Conservation (phyloP, 768 basidiomycete genomes). For the Cytidiella melzeri region DNA sequence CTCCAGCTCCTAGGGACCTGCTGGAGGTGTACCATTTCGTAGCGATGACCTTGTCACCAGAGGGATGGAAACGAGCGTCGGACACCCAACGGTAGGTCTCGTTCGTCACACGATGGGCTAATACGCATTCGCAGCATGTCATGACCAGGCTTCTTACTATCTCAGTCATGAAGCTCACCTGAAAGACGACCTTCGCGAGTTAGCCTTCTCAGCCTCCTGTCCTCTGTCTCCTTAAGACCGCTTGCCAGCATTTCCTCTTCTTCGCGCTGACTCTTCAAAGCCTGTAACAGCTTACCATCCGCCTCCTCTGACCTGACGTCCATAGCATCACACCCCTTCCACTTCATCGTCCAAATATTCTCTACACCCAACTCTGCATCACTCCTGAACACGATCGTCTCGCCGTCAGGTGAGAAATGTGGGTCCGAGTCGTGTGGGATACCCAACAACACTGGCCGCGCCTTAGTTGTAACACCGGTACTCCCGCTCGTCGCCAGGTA, state of each 20-base stretch:
- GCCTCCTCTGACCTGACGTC: slow-evolving; percentile 35
- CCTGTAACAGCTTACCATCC: slow-evolving; percentile 28
- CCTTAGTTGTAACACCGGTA: slow-evolving; percentile 27
- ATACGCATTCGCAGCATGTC: not conserved
- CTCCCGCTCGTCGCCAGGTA: slow-evolving; percentile 28
- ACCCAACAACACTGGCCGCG: slow-evolving; percentile 56
- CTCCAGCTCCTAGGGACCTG: slow-evolving; percentile 64
- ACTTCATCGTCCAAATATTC: slow-evolving; percentile 67
- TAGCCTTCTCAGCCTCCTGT: slow-evolving; percentile 43
- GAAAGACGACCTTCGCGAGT: slow-evolving; percentile 49
- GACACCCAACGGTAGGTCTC: slow-evolving; percentile 70
- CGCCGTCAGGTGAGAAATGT: slow-evolving; percentile 63
- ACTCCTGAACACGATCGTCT: slow-evolving; percentile 60
- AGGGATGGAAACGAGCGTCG: slow-evolving; percentile 67
- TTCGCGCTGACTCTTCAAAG: slow-evolving; percentile 29
- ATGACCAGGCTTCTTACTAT: not conserved
- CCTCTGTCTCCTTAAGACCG: slow-evolving; percentile 45
- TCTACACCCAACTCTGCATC: slow-evolving; percentile 70
- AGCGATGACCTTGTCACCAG: slow-evolving; percentile 55
- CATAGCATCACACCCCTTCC: slow-evolving; percentile 62
- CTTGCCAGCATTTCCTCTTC: slow-evolving; percentile 43
- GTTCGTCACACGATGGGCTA: slow-evolving; percentile 53
- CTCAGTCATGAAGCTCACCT: slow-evolving; percentile 35
- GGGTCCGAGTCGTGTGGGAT: slow-evolving; percentile 69
- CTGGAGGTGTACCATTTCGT: slow-evolving; percentile 71